Percentiles rank a stretch among this genome's conserved stretches.
phyloP scores from a whole-genome alignment of 208 protist species.

The Acanthamoeba triangularis region DNA sequence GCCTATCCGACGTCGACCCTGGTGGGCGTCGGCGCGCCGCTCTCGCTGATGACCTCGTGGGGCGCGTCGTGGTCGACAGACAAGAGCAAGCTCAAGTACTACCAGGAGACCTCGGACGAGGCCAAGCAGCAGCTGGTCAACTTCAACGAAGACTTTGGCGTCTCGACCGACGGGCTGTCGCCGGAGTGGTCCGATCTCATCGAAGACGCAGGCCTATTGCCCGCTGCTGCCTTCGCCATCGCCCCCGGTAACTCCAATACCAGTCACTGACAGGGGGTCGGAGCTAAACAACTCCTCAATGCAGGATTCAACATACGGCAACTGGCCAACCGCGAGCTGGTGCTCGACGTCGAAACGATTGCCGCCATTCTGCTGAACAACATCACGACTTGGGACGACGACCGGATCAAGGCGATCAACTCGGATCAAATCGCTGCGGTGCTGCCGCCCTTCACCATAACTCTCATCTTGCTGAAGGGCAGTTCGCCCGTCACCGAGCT shows the following conservation, averaged over 20 bases:
- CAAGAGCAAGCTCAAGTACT: neutral
- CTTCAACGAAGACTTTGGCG: neutral
- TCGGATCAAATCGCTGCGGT: neutral
- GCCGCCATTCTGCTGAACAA: neutral
- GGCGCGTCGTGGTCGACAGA: neutral
- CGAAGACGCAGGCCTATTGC: neutral
- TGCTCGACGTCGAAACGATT: neutral
- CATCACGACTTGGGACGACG: conserved; percentile 7
- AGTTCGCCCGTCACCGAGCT: neutral
- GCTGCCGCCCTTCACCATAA: neutral
- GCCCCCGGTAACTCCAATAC: neutral
- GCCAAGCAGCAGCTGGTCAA: neutral
- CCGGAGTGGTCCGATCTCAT: neutral
- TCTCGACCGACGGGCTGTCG: neutral
- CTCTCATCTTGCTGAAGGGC: too few relatives aligned
- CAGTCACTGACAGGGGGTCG: neutral
- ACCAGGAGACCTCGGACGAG: neutral
- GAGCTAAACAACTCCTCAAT: too few relatives aligned
- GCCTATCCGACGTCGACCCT: neutral
- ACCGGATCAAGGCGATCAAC: neutral
- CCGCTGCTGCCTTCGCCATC: neutral
- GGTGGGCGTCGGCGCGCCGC: neutral
- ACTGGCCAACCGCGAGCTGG: neutral
- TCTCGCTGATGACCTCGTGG: too few relatives aligned
- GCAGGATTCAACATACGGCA: neutral